These are phyloP conservation scores for Pleurotus cornucopiae DNA, from an alignment of 768 basidiomycete genomes.

Conservation along the genomic window DNA sequence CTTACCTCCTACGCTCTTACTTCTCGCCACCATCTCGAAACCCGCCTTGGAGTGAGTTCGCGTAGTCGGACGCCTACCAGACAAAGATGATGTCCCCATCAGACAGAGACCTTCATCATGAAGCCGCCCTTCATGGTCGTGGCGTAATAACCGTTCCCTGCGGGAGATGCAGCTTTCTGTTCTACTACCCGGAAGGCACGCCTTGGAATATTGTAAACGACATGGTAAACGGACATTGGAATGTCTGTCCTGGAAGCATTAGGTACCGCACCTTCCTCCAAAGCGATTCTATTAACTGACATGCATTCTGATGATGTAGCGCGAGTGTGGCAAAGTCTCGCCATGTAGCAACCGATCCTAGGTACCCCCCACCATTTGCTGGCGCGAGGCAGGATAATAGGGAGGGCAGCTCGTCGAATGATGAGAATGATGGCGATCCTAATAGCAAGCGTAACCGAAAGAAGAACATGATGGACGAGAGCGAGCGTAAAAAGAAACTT, in stretches of 20 bases:
- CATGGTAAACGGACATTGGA: slow-evolving; percentile 11
- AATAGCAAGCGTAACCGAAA: slow-evolving; percentile 5
- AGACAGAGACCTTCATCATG: not conserved
- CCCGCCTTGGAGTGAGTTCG: not conserved
- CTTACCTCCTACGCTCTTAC: slow-evolving; percentile 1
- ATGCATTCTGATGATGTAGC: not conserved
- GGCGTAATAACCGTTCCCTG: not conserved
- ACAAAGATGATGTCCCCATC: not conserved
- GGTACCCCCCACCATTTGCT: not conserved
- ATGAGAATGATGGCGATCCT: slow-evolving; percentile 1
- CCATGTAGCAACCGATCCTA: not conserved
- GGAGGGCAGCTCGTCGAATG: slow-evolving; percentile 1
- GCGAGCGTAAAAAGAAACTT: slow-evolving; percentile 9
- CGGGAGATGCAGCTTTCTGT: slow-evolving; percentile 2
- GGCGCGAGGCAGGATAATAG: not conserved
- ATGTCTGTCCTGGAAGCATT: slow-evolving; percentile 10
- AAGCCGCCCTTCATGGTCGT: not conserved
- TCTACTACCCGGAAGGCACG: slow-evolving; percentile 9
- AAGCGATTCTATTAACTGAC: not conserved
- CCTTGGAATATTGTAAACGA: slow-evolving; percentile 9
- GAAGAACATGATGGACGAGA: slow-evolving; percentile 14
- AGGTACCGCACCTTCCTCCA: not conserved
- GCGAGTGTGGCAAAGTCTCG: slow-evolving; percentile 4
- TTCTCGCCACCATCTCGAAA: slow-evolving; percentile 1
- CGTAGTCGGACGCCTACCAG: not conserved